Base-by-base conservation (phyloP, 208 protist species). In the Crithidia expoeki region DNA sequence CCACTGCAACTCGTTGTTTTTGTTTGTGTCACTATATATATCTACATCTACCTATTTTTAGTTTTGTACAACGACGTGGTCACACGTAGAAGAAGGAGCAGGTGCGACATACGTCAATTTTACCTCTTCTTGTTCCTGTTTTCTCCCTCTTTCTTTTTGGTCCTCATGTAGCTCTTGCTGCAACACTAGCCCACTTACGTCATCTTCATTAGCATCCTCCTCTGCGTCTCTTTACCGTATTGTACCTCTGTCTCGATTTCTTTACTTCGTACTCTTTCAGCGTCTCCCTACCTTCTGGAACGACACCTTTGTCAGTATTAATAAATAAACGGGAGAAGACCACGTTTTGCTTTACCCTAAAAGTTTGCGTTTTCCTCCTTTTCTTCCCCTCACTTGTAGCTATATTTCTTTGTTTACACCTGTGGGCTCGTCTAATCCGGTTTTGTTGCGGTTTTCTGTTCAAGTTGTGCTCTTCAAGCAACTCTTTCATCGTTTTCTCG, bases 181-280 rank as follows among this genome's bases (percentile, higher is more conserved):
- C 32, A n/a, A n/a, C n/a, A n/a, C 44, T 25, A n/a, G 21, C n/a
- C 33, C 55, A 40, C 36, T 40, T 40, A 12, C 36, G 36, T 14
- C 36, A 40, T 40, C 36, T 30, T 49, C 14, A 23, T 16, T 5
- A 16, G 2, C 10, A n/a, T n/a, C n/a, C n/a, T n/a, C n/a, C n/a
- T n/a, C n/a, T n/a, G n/a, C n/a, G n/a, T n/a, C 72, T 58, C 58
- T 30, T 73, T 52, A 66, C 30, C 12, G 11, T 72, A 14, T 52
- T 68, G 28, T 63, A 33, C 32, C 33, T 17, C 42, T 71, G 27
- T 34, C 32, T 57, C 55, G 61, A 17, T 25, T 47, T 66, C 27
- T 74, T 17, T 52, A 56, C 34, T 55, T 55, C 23, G 17, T 32
- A 16, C 49, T 53, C 19, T 53, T 2, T 53, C 49, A 53, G 52